Evolutionary conservation across 768 basidiomycete genomes (phyloP), one percentile per base, ranked within the genome.

Genomic region (Asterophora parasitica): DNA sequence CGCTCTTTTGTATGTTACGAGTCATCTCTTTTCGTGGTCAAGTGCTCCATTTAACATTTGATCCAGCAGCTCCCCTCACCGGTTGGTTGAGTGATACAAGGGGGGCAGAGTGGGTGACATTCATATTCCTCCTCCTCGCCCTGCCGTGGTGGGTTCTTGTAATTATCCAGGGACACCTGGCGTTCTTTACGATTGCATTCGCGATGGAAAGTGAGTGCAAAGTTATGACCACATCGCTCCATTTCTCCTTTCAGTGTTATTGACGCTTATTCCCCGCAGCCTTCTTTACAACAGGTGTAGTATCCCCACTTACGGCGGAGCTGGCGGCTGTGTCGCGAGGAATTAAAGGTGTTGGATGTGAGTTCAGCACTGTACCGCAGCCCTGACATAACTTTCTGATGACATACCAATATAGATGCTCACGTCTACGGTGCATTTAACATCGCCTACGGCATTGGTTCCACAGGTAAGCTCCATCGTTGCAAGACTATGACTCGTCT

Each of bases 391-490:
- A 11, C 36, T 16, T 8, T 3, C 35, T 32, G 1, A 13, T 33
- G 15, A 28, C 36, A 53, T 17, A 33, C 23, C 54, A 11, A n/a
- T 8, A 11, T 13, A 88, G 87, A 83, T 62, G 86, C 77, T 1
- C 85, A 88, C 56, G 73, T 85, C 3, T 89, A 86, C 55, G 86
- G 80, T 4, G 81, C 79, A 0, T 87, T 86, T 59, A 90, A 88
- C 64, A 58, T 88, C 9, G 79, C 78, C 2, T 87, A 81, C 50
- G 85, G 82, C 1, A 59, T 84, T 47, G 86, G 84, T 27, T 75
- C 81, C 27, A 65, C 78, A 38, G 58, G 85, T 85, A 54, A n/a
- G n/a, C n/a, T n/a, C n/a, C 66, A n/a, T 13, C 7, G 10, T 27
- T 26, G 12, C 12, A 32, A 10, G 38, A 30, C 28, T 30, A 30